Conservation (phyloP, 257 asterid species). For the Marsdenia floribunda region DNA sequence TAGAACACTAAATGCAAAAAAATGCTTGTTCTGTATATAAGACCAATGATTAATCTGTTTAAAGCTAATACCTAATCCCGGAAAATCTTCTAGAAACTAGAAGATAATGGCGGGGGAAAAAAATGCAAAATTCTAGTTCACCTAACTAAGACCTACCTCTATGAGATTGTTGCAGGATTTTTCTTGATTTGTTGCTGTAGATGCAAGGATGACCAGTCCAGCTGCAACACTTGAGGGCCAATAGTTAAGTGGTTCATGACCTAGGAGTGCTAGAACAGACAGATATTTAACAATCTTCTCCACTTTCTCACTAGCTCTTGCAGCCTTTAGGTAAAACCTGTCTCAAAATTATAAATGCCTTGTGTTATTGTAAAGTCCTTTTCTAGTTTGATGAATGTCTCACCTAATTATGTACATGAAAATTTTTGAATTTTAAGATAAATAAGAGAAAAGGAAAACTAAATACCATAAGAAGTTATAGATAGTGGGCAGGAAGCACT, state of each 20-base stretch:
- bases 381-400: constrained; percentile 1
- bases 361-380: background rate
- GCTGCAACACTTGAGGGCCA: constrained; percentile 99
- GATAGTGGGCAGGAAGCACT: constrained; percentile 79
- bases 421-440: background rate
- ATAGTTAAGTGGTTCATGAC: constrained; percentile 81
- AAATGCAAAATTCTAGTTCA: background rate
- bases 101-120: background rate
- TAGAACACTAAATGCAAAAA: background rate
- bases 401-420: background rate
- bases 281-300: constrained; percentile 67
- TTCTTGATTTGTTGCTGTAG: constrained; percentile 48
- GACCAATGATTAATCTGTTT: background rate
- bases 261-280: constrained; percentile 68
- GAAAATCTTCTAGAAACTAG: background rate
- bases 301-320: constrained; percentile 48
- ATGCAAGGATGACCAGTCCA: constrained; percentile 78
- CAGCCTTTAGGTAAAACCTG: constrained; percentile 91
- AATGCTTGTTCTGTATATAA: background rate
- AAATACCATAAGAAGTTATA: constrained; percentile 84
- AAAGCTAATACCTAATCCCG: background rate
- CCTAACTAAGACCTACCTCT: constrained; percentile 35
- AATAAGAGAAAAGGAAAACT: background rate
- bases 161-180: constrained; percentile 47
- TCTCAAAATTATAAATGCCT: constrained; percentile 11